Base-by-base conservation (phyloP, 192 early-diverging fungal species). In the Geosiphon pyriformis region DNA sequence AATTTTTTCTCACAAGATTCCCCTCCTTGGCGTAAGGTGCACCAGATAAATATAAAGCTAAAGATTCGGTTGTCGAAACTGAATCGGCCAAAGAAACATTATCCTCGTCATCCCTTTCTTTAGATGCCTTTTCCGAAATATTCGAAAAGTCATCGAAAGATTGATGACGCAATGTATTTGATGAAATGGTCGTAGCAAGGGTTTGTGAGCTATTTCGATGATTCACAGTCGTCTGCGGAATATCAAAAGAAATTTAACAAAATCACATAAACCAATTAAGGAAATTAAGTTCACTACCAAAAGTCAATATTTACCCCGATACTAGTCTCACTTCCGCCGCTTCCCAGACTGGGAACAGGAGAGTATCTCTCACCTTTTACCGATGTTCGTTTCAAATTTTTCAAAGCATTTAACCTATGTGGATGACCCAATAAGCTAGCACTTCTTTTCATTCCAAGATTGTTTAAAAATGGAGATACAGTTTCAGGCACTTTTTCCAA, bases 1-100 rank as follows among this genome's bases (percentile, higher is more conserved):
- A 68, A 72, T 94, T 91, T 76, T 98, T 98, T 52, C 93, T 82
- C 70, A 92, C 86, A 31, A 98, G 80, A 15, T 92, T 75, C n/a
- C 91, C 88, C 71, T 91, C 88, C 51, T 85, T 85, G 4, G 77
- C 48, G 54, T 76, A 77, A 62, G 82, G 71, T 48, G 67, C 20
- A 69, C 47, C 23, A 61, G 68, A 57, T 56, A 59, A 26, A 30
- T 55, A 35, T 33, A 54, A 30, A 30, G 32, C 25, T 23, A 61
- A 57, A 27, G 60, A 46, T 35, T 67, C 48, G 22, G 35, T 56
- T 33, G 50, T 72, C 17, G 59, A 65, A 50, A 4, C 42, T 18
- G 61, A 69, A 35, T 56, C 63, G 23, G 60, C 32, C 11, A 59
- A 31, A 12, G 52, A 35, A 47, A 22, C 34, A 29, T 25, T 1